These are phyloP conservation scores for Fusarium veterinarium DNA, from an alignment of 2,329 filamentous ascomycete species.

Conservation along the genomic window DNA sequence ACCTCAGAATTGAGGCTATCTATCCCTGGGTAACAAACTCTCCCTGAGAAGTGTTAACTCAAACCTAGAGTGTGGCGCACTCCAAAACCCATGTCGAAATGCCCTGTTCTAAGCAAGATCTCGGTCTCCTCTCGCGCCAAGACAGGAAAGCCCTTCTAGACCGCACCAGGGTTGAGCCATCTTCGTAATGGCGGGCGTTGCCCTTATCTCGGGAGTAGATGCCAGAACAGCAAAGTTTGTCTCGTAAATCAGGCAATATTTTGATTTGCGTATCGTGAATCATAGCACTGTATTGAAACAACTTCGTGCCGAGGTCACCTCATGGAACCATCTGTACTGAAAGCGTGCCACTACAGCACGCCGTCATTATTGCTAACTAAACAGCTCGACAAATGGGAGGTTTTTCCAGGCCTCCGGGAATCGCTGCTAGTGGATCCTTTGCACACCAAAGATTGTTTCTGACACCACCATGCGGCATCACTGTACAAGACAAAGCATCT, in stretches of 20 bases:
- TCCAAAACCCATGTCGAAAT: constrained; percentile 34
- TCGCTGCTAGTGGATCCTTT: constrained; percentile 40
- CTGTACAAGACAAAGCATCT: constrained; percentile 24
- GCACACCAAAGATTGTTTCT: constrained; percentile 47
- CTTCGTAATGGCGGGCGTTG: constrained; percentile 24
- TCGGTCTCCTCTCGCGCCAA: constrained; percentile 28
- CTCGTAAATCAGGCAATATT: background rate
- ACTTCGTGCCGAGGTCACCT: constrained; percentile 29
- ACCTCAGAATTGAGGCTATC: background rate
- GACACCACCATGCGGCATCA: constrained; percentile 38
- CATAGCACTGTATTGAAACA: constrained; percentile 9
- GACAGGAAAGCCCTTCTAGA: constrained; percentile 12
- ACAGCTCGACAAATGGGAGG: constrained; percentile 44
- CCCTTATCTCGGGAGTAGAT: constrained; percentile 3
- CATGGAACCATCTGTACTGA: constrained; percentile 34
- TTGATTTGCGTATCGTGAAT: constrained; percentile 13
- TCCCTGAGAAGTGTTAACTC: constrained; percentile 29
- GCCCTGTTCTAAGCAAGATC: constrained; percentile 34
- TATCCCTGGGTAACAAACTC: constrained; percentile 22
- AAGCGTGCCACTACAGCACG: constrained; percentile 42
- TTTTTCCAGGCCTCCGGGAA: constrained; percentile 46
- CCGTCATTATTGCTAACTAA: constrained; percentile 40
- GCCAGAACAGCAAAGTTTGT: background rate
- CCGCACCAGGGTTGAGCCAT: constrained; percentile 30
- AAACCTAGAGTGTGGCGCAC: constrained; percentile 31